Evolutionary conservation across 78 protist species (phyloP), one percentile per base, ranked within the genome.

Genomic region (Speleostelium caveatum): DNA sequence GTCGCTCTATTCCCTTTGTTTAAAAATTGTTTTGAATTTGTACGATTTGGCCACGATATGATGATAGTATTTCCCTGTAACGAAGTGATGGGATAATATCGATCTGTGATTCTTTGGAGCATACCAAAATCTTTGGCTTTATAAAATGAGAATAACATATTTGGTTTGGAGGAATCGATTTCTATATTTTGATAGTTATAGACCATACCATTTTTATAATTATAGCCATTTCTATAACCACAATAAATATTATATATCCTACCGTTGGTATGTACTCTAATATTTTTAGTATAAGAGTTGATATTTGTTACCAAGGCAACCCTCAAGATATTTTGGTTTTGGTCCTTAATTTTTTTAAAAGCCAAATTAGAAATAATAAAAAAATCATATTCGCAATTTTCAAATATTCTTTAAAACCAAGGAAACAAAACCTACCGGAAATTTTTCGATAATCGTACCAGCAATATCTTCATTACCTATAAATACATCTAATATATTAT

Each of bases 41-140:
- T 80, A 35, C 45, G 67, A 62, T 80, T 80, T 41, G 90, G 90
- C 90, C 90, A 80, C 4, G 90, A 80, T 16, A 80, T n/a, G 19
- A 80, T 24, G 12, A 80, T 17, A 6, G 90, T 80, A 21, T 69
- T 69, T 16, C 90, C 90, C 41, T 38, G 16, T 2, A 80, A 24
- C 30, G 42, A 28, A 24, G 38, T 14, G 1, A 59, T 38, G 17
- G 90, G 55, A 80, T 80, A 80, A 36, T 80, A 41, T 69, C 90
- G 32, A 36, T 80, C 90, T 0, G 90, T 80, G 7, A 80, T 72
- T 38, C 90, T 42, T 45, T 80, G 79, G 26, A 80, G 45, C 35
- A 80, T 59, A 28, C 72, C 80, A 28, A 80, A 69, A 33, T 69
- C 66, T 41, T 73, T 80, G 1, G 90, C 67, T 39, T 80, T 80